A percentile compares a stretch with the other conserved stretches of the same genome.
Evolutionary conservation across 768 basidiomycete genomes (phyloP).

Genomic region (Pleurotus ostreatus): DNA sequence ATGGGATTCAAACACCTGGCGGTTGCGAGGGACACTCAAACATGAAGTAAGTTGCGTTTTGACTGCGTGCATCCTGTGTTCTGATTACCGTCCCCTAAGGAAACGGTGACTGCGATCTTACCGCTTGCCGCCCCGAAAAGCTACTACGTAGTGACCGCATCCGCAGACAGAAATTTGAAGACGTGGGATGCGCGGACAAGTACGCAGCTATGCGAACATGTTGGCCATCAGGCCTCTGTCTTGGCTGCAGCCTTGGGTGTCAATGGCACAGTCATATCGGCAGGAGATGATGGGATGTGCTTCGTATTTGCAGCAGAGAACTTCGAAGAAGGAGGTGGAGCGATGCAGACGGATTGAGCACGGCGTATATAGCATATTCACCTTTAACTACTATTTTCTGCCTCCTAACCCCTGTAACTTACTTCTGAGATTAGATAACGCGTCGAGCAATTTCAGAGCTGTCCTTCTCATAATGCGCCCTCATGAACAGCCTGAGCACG

Average conservation of each 20-base stretch:
- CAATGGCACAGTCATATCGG: slow-evolving; percentile 77
- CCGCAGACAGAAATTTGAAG: slow-evolving; percentile 79
- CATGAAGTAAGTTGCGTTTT: slow-evolving; percentile 60
- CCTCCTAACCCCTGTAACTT: background rate
- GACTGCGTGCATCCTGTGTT: background rate
- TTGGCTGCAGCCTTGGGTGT: slow-evolving; percentile 71
- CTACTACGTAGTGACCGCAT: slow-evolving; percentile 79
- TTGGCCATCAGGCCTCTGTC: slow-evolving; percentile 77
- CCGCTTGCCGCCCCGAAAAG: slow-evolving; percentile 54
- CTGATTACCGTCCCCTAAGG: slow-evolving; percentile 37
- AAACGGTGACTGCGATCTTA: slow-evolving; percentile 80
- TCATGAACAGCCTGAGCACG: background rate
- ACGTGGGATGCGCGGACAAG: slow-evolving; percentile 96
- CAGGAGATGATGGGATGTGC: slow-evolving; percentile 86
- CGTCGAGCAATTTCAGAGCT: background rate
- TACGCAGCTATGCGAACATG: slow-evolving; percentile 69
- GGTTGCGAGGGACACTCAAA: slow-evolving; percentile 73
- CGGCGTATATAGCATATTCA: background rate
- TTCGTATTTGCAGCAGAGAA: slow-evolving; percentile 75
- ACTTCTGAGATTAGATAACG: too few relatives aligned
- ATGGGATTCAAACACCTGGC: slow-evolving; percentile 90
- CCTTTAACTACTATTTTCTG: background rate
- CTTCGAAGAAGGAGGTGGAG: slow-evolving; percentile 13
- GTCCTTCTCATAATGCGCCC: background rate
- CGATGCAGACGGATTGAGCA: background rate